Evolutionary conservation across 129 eudicot genomes (phyloP), one percentile per base, ranked within the genome.

Genomic region (Helianthus tuberosus): DNA sequence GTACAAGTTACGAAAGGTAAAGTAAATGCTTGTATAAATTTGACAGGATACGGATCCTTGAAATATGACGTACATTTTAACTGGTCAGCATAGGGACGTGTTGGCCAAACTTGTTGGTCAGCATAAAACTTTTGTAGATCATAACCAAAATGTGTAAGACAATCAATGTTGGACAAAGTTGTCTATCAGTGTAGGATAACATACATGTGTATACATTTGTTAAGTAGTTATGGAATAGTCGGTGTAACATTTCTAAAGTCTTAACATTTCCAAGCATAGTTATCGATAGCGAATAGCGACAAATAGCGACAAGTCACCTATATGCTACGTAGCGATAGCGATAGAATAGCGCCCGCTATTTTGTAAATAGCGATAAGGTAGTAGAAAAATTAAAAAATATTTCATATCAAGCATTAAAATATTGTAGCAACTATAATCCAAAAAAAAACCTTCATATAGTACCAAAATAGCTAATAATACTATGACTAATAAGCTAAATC

Each of bases 261-360:
- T 59, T 59, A 2, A 59, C 64, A 59, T 10, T 10, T 59, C 38
- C 41, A 59, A 59, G 64, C n/a, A n/a, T n/a, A n/a, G n/a, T n/a
- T n/a, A n/a, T n/a, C n/a, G n/a, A n/a, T n/a, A n/a, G n/a, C n/a
- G n/a, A n/a, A n/a, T n/a, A n/a, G n/a, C n/a, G n/a, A n/a, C n/a
- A n/a, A n/a, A n/a, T n/a, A n/a, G n/a, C n/a, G n/a, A n/a, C n/a
- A n/a, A n/a, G n/a, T n/a, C n/a, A n/a, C n/a, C n/a, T n/a, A n/a
- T n/a, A n/a, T n/a, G n/a, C n/a, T n/a, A n/a, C n/a, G n/a, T n/a
- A n/a, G n/a, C n/a, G n/a, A n/a, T n/a, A n/a, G n/a, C n/a, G n/a
- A n/a, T n/a, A n/a, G n/a, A n/a, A n/a, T n/a, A n/a, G n/a, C n/a
- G n/a, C n/a, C n/a, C n/a, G n/a, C n/a, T n/a, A n/a, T n/a, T n/a